Percentiles rank a stretch among this genome's conserved stretches.
Conservation (phyloP, 2,329 filamentous ascomycete species). For the Scleromitrula shiraiana region DNA sequence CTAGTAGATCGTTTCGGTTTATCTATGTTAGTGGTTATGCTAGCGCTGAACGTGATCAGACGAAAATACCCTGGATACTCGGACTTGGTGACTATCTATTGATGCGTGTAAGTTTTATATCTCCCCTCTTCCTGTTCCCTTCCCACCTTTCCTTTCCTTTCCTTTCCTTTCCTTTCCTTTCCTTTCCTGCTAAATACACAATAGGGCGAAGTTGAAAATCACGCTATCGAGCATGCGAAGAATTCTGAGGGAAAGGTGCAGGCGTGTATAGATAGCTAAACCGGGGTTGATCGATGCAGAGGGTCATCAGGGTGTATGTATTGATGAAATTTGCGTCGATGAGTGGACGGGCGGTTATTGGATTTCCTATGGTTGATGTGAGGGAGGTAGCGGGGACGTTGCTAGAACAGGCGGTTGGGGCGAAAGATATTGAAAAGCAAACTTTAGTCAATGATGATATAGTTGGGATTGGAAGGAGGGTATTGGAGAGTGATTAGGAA, state of each 20-base stretch:
- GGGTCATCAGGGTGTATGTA: constrained; percentile 16
- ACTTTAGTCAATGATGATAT: background rate
- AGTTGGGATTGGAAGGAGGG: background rate
- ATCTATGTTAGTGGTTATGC: constrained; percentile 41
- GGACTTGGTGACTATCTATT: constrained; percentile 34
- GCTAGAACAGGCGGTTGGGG: constrained; percentile 31
- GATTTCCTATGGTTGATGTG: constrained; percentile 31
- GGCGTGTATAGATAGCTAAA: constrained; percentile 33
- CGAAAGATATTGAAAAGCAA: background rate
- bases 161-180: background rate
- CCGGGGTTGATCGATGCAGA: constrained; percentile 35
- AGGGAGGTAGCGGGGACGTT: constrained; percentile 35
- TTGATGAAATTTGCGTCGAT: constrained; percentile 1
- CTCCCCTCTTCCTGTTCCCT: background rate
- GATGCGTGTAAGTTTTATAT: constrained; percentile 36
- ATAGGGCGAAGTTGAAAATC: constrained; percentile 40
- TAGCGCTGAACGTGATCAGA: constrained; percentile 36
- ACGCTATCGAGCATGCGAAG: constrained; percentile 35
- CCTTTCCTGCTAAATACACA: too few species aligned
- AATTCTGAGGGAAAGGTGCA: constrained; percentile 33
- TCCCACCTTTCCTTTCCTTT: background rate
- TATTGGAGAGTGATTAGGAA: background rate
- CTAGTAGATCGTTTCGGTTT: constrained; percentile 35
- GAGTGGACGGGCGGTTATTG: constrained; percentile 15
- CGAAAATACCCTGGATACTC: constrained; percentile 33